Base-by-base conservation (phyloP, 306 rosid genomes). In the Sechiopsis laciniata region DNA sequence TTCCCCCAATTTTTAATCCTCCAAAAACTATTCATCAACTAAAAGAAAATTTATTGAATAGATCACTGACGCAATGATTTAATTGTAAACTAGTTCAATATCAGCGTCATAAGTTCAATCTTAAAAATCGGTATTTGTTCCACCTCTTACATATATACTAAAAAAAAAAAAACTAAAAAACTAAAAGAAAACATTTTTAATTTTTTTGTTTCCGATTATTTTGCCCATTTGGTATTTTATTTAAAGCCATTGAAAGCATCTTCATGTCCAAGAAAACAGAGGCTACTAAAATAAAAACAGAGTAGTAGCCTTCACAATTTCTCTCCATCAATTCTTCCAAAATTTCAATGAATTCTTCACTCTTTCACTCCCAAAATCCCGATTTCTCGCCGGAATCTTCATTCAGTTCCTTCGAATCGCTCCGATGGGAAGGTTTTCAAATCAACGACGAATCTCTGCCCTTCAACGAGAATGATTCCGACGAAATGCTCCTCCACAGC, bases 401-500 rank as follows among this genome's bases (percentile, higher is more conserved):
- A 21, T 66, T 71, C 40, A 52, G 55, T 37, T 66, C 80, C 3
- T 71, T 37, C 13, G 85, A 76, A 76, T 73, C 73, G 0, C 54
- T 67, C 20, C 56, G 3, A 45, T 67, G 73, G 73, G 73, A 67
- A 46, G 37, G 50, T 42, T 55, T 69, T 57, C 45, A 69, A 35
- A 19, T 20, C 61, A 11, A 45, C 40, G 35, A 7, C 51, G 3
- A 22, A 4, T 53, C 78, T 56, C 85, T 85, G 24, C 91, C 91
- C 5, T 87, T 89, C 87, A 82, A 89, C 52, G 80, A 82, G 69
- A 83, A 85, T 69, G 90, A 85, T 81, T 75, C 90, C 0, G 81
- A 83, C 58, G 90, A 89, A 61, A 89, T 89, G 96, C 82, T 84
- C 71, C 88, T 84, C 5, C 83, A 80, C 37, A 60, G 80, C 29